Base-by-base conservation (phyloP, 768 basidiomycete species). In the Baorangia bicolor region DNA sequence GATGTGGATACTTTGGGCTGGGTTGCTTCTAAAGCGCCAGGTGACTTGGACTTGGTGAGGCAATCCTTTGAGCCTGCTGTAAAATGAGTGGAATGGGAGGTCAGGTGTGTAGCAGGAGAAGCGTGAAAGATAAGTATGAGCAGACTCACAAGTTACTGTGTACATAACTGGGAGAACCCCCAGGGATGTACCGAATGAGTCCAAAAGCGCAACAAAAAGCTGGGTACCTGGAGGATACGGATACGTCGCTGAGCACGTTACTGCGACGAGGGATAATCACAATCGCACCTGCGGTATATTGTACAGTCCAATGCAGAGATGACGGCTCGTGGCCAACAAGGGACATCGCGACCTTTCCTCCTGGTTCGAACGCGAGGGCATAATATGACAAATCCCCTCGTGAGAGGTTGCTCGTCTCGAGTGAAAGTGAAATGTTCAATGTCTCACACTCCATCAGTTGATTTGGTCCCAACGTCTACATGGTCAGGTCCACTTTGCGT, bases 131-230 rank as follows among this genome's bases (percentile, higher is more conserved):
- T 9, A 28, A 31, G 28, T 4, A 27, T 18, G 47, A 34, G 18
- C 7, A 33, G 18, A 64, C 72, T 57, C 56, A 79, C 79, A 58
- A 30, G 63, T 64, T 38, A 81, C 73, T 5, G 68, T 73, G 53
- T 70, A 75, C 38, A 76, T 37, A 8, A 54, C 39, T 1, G 72
- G 66, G 7, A 74, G 63, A 30, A 78, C 65, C 8, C 79, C 81
- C 0, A 77, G 78, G 1, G 76, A 72, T 41, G 66, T 74, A 4
- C 77, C 77, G 14, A 69, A 66, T 7, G 79, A 68, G 62, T 83
- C 79, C 11, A 79, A 69, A 20, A 82, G 72, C 21, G 68, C 73
- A 18, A 83, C 62, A 27, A 81, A 51, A n/a, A 83, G 58, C 30
- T 67, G 64, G 8, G 78, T 69, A 20, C 75, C 83, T 84, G 47